A percentile compares a stretch with the other conserved stretches of the same genome.
These are phyloP conservation scores for Colletotrichum noveboracense DNA, from an alignment of 2,329 filamentous ascomycete genomes.

Conservation along the genomic window DNA sequence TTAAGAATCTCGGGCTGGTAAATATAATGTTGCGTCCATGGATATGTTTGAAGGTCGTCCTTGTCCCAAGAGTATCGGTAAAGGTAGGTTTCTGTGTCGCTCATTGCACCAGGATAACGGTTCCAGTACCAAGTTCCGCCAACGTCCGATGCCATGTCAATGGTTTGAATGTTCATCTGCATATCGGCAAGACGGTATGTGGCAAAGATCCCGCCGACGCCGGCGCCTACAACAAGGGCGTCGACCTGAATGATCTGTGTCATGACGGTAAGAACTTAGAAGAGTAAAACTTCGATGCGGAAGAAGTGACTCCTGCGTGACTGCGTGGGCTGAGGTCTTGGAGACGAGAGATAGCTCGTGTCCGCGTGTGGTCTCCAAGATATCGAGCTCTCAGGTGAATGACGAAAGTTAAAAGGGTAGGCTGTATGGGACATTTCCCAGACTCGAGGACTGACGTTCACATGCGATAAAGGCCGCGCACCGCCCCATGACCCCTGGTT, in stretches of 20 bases:
- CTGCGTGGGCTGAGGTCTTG: not conserved
- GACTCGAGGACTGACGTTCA: not conserved
- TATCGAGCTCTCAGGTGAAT: fast-evolving
- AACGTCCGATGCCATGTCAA: not conserved
- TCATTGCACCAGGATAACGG: not conserved
- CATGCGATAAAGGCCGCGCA: not conserved
- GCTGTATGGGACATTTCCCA: not conserved
- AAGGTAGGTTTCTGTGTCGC: not conserved
- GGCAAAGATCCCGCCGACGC: not conserved
- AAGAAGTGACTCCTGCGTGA: not conserved
- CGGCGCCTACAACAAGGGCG: not conserved
- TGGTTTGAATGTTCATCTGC: not conserved
- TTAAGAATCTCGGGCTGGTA: not conserved
- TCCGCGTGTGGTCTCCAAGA: fast-evolving
- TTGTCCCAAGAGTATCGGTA: not conserved
- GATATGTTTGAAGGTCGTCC: not conserved
- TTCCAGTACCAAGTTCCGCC: not conserved
- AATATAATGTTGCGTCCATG: not conserved
- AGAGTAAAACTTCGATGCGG: not conserved
- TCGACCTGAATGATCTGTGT: not conserved
- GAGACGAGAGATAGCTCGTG: fast-evolving
- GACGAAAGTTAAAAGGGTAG: not conserved
- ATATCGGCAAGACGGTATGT: not conserved
- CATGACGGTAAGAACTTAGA: not conserved
- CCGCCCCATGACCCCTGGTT: not conserved